A percentile compares a stretch with the other conserved stretches of the same genome.
Evolutionary conservation across 495 filamentous ascomycete genomes (phyloP).

Genomic region (Terfezia claveryi): DNA sequence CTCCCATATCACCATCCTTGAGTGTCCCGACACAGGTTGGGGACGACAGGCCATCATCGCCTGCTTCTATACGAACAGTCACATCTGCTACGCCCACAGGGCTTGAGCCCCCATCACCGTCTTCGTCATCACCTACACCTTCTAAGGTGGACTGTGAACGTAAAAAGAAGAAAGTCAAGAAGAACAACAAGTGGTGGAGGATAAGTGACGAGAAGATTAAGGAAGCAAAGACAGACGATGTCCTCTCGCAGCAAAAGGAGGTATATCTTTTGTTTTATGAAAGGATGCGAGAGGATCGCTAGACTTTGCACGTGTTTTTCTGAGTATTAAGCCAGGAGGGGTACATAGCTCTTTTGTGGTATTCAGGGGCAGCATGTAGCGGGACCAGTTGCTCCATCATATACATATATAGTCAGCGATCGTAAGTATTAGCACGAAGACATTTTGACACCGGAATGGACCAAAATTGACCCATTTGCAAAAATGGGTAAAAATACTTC

Average conservation of each 20-base stretch:
- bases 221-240: constrained; percentile 75
- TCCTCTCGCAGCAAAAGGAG: constrained; percentile 81
- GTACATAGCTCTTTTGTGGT: no score
- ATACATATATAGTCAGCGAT: no score
- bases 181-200: constrained; percentile 54
- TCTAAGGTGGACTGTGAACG: not conserved
- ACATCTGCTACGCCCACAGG: not conserved
- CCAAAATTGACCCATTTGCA: no score
- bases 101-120: not conserved
- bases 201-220: constrained; percentile 96
- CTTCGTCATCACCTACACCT: not conserved
- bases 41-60: not conserved
- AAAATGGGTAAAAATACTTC: no score
- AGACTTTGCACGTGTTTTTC: no score
- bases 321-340: no score
- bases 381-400: no score
- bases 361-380: no score
- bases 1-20: not conserved
- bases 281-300: not conserved
- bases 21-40: not conserved
- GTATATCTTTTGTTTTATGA: constrained; percentile 96
- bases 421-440: no score
- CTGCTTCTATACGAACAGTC: not conserved
- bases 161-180: constrained; percentile 5
- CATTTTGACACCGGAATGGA: no score